Evolutionary conservation across 1,284 basidiomycete species (phyloP).

Genomic region (Coniferiporia weirii): DNA sequence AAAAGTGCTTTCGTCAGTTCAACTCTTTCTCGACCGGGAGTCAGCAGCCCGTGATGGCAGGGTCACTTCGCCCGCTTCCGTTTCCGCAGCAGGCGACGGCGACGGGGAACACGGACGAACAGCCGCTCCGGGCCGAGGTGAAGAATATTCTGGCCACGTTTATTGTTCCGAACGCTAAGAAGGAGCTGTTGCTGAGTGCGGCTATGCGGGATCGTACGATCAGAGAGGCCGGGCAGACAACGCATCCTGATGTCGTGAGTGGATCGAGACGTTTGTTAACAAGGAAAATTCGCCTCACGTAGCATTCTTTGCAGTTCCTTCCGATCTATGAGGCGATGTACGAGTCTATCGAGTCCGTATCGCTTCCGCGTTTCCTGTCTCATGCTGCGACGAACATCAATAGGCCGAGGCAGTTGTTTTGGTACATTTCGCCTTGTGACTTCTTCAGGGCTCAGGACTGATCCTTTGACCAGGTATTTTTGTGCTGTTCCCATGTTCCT

Average conservation of each 20-base stretch:
- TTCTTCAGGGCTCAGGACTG: background rate
- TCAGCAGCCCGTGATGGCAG: background rate
- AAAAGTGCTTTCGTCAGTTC: background rate
- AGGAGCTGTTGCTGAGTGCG: constrained; percentile 33
- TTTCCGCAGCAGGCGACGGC: no score
- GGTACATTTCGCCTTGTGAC: constrained; percentile 26
- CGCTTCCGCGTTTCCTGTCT: constrained; percentile 30
- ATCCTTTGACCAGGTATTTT: background rate
- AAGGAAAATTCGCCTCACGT: background rate
- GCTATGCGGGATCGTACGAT: constrained; percentile 30
- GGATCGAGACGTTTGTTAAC: background rate
- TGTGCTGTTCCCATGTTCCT: constrained; percentile 19
- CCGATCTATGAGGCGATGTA: constrained; percentile 33
- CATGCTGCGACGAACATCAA: constrained; percentile 32
- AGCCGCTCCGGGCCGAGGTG: constrained; percentile 32
- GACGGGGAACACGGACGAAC: constrained; percentile 10
- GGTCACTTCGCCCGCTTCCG: constrained; percentile 9
- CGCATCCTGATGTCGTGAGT: constrained; percentile 37
- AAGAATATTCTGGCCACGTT: constrained; percentile 34
- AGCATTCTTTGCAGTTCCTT: constrained; percentile 27
- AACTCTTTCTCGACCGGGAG: no score
- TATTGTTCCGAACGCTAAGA: constrained; percentile 29
- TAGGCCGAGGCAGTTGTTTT: constrained; percentile 34
- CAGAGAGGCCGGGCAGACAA: constrained; percentile 28
- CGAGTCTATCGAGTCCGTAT: constrained; percentile 27